Conservation (phyloP, 2,329 filamentous ascomycete species). For the Byssothecium circinans region DNA sequence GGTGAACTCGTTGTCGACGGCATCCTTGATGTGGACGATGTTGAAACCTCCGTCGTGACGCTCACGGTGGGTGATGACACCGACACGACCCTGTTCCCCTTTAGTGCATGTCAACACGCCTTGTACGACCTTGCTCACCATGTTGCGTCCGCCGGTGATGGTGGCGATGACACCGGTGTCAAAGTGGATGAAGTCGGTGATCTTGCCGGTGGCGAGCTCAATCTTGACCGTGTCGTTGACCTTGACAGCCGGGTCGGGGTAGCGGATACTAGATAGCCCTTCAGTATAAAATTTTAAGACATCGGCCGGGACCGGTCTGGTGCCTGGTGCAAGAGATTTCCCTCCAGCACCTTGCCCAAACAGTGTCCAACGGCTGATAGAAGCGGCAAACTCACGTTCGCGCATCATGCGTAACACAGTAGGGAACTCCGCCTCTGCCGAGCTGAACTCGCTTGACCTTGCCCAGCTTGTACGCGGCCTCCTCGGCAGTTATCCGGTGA, state of each 20-base stretch:
- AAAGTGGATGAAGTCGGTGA: constrained; percentile 97
- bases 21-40: constrained; percentile 99
- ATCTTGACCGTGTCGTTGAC: constrained; percentile 99
- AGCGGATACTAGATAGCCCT: constrained; percentile 77
- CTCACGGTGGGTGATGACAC: constrained; percentile 99
- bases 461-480: constrained; percentile 99
- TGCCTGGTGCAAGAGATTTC: constrained; percentile 74
- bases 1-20: constrained; percentile 99
- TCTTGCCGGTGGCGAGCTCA: constrained; percentile 94
- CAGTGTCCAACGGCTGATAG: constrained; percentile 97
- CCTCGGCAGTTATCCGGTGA: constrained; percentile 97
- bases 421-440: constrained; percentile 99
- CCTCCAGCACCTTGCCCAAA: constrained; percentile 44
- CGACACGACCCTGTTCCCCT: constrained; percentile 74
- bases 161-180: constrained; percentile 98
- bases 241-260: constrained; percentile 97
- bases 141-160: constrained; percentile 99
- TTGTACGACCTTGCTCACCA: constrained; percentile 50
- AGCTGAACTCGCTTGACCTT: constrained; percentile 99
- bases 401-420: constrained; percentile 99
- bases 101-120: background rate
- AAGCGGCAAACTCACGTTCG: constrained; percentile 99
- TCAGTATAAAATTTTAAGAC: constrained; percentile 45
- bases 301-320: constrained; percentile 97
- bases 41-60: constrained; percentile 99